These are phyloP conservation scores for Aegilops tauschii DNA, from an alignment of 176 grass and related monocot species.

Conservation along the genomic window DNA sequence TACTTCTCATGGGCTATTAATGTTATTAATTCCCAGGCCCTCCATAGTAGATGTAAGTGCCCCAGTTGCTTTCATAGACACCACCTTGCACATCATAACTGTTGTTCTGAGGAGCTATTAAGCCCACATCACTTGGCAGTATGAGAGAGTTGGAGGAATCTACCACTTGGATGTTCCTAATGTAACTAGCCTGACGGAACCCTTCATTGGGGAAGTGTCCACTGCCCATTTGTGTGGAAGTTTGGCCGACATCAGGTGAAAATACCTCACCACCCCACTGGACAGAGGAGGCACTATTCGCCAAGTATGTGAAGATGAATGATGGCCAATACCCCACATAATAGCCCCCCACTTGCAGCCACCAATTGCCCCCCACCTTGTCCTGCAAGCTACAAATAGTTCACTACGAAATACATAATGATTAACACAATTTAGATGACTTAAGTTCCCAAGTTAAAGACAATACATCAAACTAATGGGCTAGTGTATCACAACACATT, in stretches of 20 bases:
- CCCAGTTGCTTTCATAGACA: constrained; percentile 56
- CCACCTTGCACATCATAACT: constrained; percentile 73
- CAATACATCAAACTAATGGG: background rate
- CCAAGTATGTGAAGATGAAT: constrained; percentile 63
- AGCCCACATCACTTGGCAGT: constrained; percentile 42
- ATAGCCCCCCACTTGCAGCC: constrained; percentile 59
- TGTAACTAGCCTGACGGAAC: constrained; percentile 55
- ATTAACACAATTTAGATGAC: too few species aligned
- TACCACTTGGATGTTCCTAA: constrained; percentile 75
- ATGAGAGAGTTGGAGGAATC: constrained; percentile 57
- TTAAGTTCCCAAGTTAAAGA: too few species aligned
- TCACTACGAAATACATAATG: background rate
- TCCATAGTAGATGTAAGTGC: constrained; percentile 71
- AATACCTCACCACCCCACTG: constrained; percentile 73
- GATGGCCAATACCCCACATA: constrained; percentile 75
- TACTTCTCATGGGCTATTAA: constrained; percentile 51
- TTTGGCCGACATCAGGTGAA: constrained; percentile 68
- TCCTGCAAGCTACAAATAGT: constrained; percentile 43
- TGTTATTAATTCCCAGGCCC: constrained; percentile 36
- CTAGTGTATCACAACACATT: background rate
- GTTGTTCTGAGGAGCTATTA: constrained; percentile 60
- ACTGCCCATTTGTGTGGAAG: constrained; percentile 72
- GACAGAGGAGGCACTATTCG: constrained; percentile 58
- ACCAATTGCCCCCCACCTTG: constrained; percentile 62
- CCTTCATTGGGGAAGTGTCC: constrained; percentile 79